Conservation (phyloP, 805 yeast species). For the Saccharomycopsis sp. region DNA sequence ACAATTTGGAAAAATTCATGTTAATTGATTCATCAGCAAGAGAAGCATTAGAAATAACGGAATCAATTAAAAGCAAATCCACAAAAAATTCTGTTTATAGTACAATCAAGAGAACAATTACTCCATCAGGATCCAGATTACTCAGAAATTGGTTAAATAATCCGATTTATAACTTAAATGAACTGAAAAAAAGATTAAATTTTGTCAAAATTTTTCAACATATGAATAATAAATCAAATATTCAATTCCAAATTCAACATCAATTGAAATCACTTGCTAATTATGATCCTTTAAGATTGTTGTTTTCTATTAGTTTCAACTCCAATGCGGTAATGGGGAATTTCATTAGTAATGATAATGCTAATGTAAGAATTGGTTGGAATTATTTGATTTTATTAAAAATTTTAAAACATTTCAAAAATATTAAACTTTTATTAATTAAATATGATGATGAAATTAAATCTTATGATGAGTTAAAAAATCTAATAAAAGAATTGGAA, state of each 20-base stretch:
- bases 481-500: conserved; percentile 23
- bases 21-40: conserved; percentile 76
- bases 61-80: conserved; percentile 45
- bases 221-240: conserved; percentile 24
- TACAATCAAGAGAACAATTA: conserved; percentile 63
- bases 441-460: too few species aligned
- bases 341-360: conserved; percentile 20
- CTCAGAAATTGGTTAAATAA: conserved; percentile 73
- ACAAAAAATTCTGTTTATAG: conserved; percentile 61
- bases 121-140: conserved; percentile 75
- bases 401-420: conserved; percentile 45
- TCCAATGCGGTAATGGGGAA: not conserved
- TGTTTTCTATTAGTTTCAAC: conserved; percentile 29
- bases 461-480: conserved; percentile 13
- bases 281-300: conserved; percentile 47
- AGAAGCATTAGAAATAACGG: conserved; percentile 61
- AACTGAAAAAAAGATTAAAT: conserved; percentile 46
- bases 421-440: too few species aligned
- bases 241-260: conserved; percentile 13
- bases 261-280: conserved; percentile 21
- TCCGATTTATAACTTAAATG: conserved; percentile 54
- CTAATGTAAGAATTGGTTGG: conserved; percentile 26
- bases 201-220: conserved; percentile 33
- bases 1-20: conserved; percentile 42
- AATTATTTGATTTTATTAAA: conserved; percentile 11